These are phyloP conservation scores for Beta lomatogona DNA, from an alignment of 179 eudicot species.

Conservation along the genomic window DNA sequence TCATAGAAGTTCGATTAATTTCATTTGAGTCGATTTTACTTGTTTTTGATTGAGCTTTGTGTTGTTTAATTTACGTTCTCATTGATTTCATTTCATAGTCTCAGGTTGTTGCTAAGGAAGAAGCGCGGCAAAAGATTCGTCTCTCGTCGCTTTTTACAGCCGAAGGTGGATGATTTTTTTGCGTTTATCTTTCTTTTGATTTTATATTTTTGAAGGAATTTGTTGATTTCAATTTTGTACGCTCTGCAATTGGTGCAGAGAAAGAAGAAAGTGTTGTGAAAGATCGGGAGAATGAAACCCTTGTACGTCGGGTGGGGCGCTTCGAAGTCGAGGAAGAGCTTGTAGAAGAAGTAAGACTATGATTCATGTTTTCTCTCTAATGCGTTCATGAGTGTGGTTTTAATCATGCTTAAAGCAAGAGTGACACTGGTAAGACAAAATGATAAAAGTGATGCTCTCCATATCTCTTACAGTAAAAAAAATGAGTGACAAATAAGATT, in stretches of 20 bases:
- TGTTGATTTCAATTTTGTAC: background rate
- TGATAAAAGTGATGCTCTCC: background rate
- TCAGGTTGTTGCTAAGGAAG: constrained; percentile 25
- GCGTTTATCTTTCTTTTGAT: background rate
- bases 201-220: background rate
- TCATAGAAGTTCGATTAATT: background rate
- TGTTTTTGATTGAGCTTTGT: background rate
- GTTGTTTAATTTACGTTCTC: background rate
- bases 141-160: constrained; percentile 39
- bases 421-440: background rate
- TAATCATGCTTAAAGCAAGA: background rate
- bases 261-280: constrained; percentile 27
- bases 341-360: constrained; percentile 46
- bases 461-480: no score
- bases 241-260: constrained; percentile 23
- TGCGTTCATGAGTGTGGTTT: background rate
- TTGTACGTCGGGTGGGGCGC: constrained; percentile 29
- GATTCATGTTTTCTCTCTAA: background rate
- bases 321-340: constrained; percentile 42
- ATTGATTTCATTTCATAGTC: background rate
- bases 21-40: background rate
- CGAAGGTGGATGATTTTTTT: constrained; percentile 33
- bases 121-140: constrained; percentile 27
- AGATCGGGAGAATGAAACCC: constrained; percentile 28
- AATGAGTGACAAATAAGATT: background rate